These are phyloP conservation scores for Clonostachys byssicola DNA, from an alignment of 2,329 filamentous ascomycete species.

Conservation along the genomic window DNA sequence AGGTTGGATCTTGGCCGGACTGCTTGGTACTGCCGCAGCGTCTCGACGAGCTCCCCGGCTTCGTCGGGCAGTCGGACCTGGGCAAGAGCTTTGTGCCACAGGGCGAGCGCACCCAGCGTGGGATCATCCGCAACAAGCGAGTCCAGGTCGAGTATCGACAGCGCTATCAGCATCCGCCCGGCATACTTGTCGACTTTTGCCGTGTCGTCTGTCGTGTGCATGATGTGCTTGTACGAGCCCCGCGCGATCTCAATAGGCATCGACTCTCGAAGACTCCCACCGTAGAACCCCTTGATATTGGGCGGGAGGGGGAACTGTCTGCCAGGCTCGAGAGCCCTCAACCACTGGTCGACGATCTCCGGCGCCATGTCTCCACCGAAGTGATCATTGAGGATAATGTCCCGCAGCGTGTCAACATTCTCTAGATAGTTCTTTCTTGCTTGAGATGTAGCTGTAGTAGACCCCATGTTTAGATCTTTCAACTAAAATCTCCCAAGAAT, in stretches of 20 bases:
- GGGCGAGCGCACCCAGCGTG: too few relatives aligned
- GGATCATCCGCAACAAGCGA: too few relatives aligned
- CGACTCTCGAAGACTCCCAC: not conserved
- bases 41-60: too few relatives aligned
- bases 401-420: not conserved
- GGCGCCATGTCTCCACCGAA: constrained; percentile 1
- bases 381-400: constrained; percentile 1
- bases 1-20: too few relatives aligned
- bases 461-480: too few relatives aligned
- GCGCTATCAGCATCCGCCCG: not conserved
- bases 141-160: too few relatives aligned
- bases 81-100: too few relatives aligned
- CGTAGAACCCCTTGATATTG: constrained; percentile 1
- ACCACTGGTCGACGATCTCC: constrained; percentile 1
- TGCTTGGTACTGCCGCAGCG: too few relatives aligned
- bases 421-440: too few relatives aligned
- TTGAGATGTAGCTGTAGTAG: too few relatives aligned
- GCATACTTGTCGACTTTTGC: constrained; percentile 1
- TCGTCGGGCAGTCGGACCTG: too few relatives aligned
- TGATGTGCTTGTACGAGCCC: constrained; percentile 1
- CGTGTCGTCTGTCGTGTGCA: not conserved
- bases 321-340: not conserved
- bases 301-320: not conserved
- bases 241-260: not conserved
- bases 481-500: too few relatives aligned